Conservation (phyloP, 345 rosid species). For the Acer saccharum region DNA sequence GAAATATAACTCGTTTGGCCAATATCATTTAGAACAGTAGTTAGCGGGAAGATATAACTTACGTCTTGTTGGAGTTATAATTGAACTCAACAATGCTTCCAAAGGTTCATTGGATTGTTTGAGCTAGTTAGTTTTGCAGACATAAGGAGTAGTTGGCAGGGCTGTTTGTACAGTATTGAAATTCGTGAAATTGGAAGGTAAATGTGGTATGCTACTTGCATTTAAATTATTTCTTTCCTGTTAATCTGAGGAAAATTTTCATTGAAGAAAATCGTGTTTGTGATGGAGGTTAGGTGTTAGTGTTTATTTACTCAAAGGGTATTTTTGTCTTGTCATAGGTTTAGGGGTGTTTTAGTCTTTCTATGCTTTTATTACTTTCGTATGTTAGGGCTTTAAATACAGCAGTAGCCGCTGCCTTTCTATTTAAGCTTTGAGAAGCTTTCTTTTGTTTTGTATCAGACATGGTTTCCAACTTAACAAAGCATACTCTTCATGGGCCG, state of each 20-base stretch:
- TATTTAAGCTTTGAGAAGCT: too few relatives aligned
- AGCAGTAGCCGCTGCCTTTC: too few relatives aligned
- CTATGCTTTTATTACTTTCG: too few relatives aligned
- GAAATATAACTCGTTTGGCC: background rate
- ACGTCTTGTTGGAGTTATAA: background rate
- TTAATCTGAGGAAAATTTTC: background rate
- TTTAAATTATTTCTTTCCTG: background rate
- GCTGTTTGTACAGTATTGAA: slow-evolving; percentile 6
- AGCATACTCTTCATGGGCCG: too few relatives aligned
- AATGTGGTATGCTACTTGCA: background rate
- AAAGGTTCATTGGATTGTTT: background rate
- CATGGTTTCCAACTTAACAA: too few relatives aligned
- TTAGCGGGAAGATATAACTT: background rate
- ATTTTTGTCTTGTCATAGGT: too few relatives aligned
- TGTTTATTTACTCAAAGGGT: too few relatives aligned
- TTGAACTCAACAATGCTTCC: background rate
- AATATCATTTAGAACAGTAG: background rate
- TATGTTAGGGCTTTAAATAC: too few relatives aligned
- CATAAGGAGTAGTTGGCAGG: background rate
- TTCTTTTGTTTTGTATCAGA: too few relatives aligned
- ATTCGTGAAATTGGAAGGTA: background rate
- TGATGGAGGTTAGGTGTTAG: background rate
- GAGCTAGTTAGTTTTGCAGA: slow-evolving; percentile 11
- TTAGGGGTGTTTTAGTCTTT: too few relatives aligned
- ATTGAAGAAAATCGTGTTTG: background rate